Evolutionary conservation across 495 filamentous ascomycete genomes (phyloP), one percentile per base, ranked within the genome.

Genomic region (Annulohypoxylon stygium): DNA sequence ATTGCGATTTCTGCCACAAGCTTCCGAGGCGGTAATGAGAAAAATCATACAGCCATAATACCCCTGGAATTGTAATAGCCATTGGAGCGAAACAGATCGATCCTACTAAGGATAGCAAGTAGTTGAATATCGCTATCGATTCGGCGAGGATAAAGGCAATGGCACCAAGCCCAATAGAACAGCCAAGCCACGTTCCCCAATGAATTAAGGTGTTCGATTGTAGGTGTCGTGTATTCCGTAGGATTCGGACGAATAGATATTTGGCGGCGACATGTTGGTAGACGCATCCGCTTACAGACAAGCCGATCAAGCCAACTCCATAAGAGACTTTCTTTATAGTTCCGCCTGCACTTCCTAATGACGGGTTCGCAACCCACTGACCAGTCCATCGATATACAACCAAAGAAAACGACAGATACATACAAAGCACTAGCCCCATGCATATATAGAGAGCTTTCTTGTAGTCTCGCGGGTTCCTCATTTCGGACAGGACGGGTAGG

Each of bases 51-150:
- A 73, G 53, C 60, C 55, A 74, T 14, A 66, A 25, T 41, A 65
- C 11, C 67, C 77, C 72, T 18, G 68, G 67, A 18, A 67, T 66
- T 4, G 73, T 60, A 45, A 79, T 68, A 10, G 72, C 76, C 77
- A 79, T 79, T 8, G 78, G 73, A n/a, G 73, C 75, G 39, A 79
- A 75, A 30, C 73, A 71, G 12, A 67, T 69, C 3, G 67, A 63
- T 11, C 79, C 79, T 2, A 73, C 75, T 14, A 83, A 62, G 3
- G 78, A 65, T 18, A 81, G 47, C 9, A 83, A 51, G 65, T 78
- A 79, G 71, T 78, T 79, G 73, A 81, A 83, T 61, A 82, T 76
- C 6, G 79, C 80, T 45, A 83, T 82, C 20, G 67, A 74, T 54
- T 76, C 71, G 9, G 80, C 77, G 9, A 81, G 58, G 37, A 83